Conservation (phyloP, 2,329 filamentous ascomycete species). For the Aureobasidium sp. region DNA sequence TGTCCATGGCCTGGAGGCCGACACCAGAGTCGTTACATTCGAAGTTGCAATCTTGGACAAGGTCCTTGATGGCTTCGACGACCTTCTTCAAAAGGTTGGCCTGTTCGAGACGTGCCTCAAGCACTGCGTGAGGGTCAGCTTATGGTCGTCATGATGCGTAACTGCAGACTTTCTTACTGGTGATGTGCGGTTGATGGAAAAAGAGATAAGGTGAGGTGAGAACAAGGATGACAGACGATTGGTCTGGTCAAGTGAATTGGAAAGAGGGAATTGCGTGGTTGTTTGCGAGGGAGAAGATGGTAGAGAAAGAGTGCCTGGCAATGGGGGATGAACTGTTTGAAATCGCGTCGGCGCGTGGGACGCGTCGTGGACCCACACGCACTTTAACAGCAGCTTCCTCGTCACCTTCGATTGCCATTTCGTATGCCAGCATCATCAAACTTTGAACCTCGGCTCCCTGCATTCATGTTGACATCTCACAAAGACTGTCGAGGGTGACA, state of each 20-base stretch:
- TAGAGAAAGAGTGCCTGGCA: background rate
- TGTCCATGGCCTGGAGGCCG: conserved; percentile 98
- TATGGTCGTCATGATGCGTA: background rate
- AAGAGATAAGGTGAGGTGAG: background rate
- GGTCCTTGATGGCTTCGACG: conserved; percentile 97
- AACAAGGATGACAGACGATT: background rate
- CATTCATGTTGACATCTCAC: too few relatives aligned
- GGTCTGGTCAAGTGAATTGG: background rate
- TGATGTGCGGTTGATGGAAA: background rate
- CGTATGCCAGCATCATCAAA: too few relatives aligned
- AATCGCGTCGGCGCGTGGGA: background rate
- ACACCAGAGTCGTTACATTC: conserved; percentile 99
- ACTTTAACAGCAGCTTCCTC: too few relatives aligned
- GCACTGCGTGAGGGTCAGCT: conserved; percentile 45
- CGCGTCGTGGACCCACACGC: too few relatives aligned
- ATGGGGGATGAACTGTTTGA: too few relatives aligned
- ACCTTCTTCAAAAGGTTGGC: conserved; percentile 94
- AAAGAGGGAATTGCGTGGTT: background rate
- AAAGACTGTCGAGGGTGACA: too few relatives aligned
- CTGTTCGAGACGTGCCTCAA: conserved; percentile 96
- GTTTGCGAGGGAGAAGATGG: background rate
- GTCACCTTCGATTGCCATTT: too few relatives aligned
- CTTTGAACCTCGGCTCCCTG: too few relatives aligned
- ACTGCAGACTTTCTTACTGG: background rate
- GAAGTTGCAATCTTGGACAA: conserved; percentile 99